Evolutionary conservation across 768 basidiomycete genomes (phyloP), one percentile per base, ranked within the genome.

Genomic region (Psilocybe sp.): DNA sequence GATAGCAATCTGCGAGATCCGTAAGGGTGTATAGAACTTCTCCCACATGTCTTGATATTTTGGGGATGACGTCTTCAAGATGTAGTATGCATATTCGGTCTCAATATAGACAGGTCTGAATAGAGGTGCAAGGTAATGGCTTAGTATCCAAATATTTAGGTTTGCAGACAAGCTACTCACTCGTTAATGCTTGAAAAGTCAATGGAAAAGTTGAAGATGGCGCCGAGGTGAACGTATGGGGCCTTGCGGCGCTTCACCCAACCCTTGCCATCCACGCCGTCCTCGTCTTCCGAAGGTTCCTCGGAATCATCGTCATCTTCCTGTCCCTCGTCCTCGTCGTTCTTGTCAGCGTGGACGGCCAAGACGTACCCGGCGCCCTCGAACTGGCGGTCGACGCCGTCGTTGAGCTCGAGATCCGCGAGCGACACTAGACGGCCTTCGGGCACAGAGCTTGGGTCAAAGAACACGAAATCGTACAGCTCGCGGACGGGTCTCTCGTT

Each of bases 91-190:
- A 46, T 72, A 76, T 14, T 70, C 54, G 0, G 88, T 89, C 55
- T 88, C 81, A 18, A 92, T 71, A 50, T 73, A 87, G 9, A 89
- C 64, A 1, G 84, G 79, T 14, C 88, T 89, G 54, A 16, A 41
- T 9, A 50, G 15, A 49, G 49, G 40, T 34, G 31, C n/a, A 16
- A 46, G 34, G 38, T 18, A 31, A 7, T 32, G 18, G n/a, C 14
- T 4, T 48, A 7, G 13, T 20, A 46, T 28, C 43, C 12, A 33
- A 12, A 51, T 23, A 47, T 38, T 5, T 38, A n/a, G n/a, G 47
- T 5, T 13, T n/a, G 4, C 10, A 47, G n/a, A 33, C 40, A 37
- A 56, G 1, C 45, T 42, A 51, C 84, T 50, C 58, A 87, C 87
- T 77, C 77, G 40, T 77, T 63, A 20, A 60, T 58, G 34, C 72